Base-by-base conservation (phyloP, 2,329 filamentous ascomycete species). In the Chaetothyriales sp. region DNA sequence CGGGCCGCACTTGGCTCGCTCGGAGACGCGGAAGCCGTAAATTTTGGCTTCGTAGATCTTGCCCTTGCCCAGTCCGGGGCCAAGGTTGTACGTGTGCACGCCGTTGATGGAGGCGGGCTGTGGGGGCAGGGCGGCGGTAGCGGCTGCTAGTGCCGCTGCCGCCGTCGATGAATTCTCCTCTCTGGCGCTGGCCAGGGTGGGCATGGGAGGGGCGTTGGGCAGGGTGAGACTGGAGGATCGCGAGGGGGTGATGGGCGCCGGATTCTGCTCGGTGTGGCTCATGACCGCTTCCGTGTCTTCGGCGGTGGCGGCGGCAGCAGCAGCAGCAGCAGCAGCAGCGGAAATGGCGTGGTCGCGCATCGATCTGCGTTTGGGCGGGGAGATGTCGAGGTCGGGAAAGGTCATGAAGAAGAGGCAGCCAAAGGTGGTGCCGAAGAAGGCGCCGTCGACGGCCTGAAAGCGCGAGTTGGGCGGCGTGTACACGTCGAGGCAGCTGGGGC, bases 351-450 rank as follows among this genome's bases (percentile, higher is more conserved):
- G 33, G 22, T 61, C 58, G 44, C 56, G 51, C 43, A 54, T 33
- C n/a, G 46, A 43, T 33, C 53, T 52, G 49, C 82, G 82, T 61
- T 81, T 81, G 63, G 85, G 83, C 29, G 82, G 83, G 47, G 74
- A 75, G 54, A 97, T 81, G 61, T 95, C 89, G 64, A 95, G 85
- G 65, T 98, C 92, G 37, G 92, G 90, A 69, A 97, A 98, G 43
- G 90, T 98, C 75, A 98, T 90, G 67, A 98, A 88, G 73, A 98
- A 98, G 54, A 98, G 81, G 46, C 89, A 89, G 56, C 89, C 89
- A 67, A 98, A 98, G 0, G 92, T 98, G 50, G 92, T 90, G 47
- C 92, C 92, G 65, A 98, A 98, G 73, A 97, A 98, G 46, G 92
- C 92, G 50, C 92, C 92, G 61, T 98, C 92, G 33, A 98, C 92